phyloP scores from a whole-genome alignment of 495 filamentous ascomycete genomes.

The Aspergillus steynii region DNA sequence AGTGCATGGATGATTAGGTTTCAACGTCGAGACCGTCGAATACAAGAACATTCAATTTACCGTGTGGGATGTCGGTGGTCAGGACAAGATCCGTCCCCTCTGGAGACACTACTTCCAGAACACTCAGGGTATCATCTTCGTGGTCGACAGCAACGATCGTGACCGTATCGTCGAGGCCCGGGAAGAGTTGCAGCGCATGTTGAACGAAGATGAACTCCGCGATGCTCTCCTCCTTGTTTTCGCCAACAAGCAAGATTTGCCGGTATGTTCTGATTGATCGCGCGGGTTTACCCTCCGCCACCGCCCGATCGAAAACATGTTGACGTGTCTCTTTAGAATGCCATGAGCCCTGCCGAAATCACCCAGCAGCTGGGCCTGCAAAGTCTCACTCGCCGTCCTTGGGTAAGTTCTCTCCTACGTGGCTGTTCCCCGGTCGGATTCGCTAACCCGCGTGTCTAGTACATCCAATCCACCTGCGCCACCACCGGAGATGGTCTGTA shows the following conservation, averaged over 20 bases:
- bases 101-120: constrained; percentile 99
- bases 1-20: constrained; percentile 57
- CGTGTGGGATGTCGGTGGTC: constrained; percentile 99
- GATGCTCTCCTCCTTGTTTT: constrained; percentile 98
- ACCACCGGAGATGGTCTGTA: constrained; percentile 99
- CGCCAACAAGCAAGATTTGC: constrained; percentile 99
- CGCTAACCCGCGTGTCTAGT: constrained; percentile 55
- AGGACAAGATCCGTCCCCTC: constrained; percentile 99
- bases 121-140: constrained; percentile 99
- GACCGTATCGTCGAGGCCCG: constrained; percentile 99
- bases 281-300: not conserved
- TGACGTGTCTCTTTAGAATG: constrained; percentile 63
- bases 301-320: not conserved
- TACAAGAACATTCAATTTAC: constrained; percentile 99
- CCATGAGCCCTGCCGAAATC: constrained; percentile 99
- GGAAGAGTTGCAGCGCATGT: constrained; percentile 99
- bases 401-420: constrained; percentile 65
- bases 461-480: constrained; percentile 99
- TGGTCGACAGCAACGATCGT: constrained; percentile 99
- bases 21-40: constrained; percentile 99
- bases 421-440: constrained; percentile 12
- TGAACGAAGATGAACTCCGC: constrained; percentile 99
- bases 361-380: constrained; percentile 99
- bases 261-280: constrained; percentile 58
- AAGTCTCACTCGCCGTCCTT: constrained; percentile 94